Conservation (phyloP, 225 moss, liverwort and hornwort genomes). For the Pleurozium schreberi region DNA sequence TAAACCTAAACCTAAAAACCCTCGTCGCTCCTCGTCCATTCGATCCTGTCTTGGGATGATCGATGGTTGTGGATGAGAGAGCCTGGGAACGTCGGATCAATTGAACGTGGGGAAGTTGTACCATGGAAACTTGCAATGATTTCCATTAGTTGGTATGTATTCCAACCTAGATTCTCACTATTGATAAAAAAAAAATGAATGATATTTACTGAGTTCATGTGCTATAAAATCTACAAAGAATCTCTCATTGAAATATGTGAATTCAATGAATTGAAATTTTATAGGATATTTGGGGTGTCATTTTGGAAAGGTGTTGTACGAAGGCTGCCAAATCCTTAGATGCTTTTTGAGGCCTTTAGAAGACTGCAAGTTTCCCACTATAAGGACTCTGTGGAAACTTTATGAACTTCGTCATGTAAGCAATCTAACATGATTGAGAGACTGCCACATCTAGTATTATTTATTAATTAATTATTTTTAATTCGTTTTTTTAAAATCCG, state of each 20-base stretch:
- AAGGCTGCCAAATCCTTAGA: too few relatives aligned
- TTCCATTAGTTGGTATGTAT: not conserved
- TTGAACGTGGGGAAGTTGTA: not conserved
- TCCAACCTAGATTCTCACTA: not conserved
- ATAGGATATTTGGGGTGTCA: accelerated
- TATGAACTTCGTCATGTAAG: too few relatives aligned
- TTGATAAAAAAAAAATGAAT: not conserved
- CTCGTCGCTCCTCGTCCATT: not conserved
- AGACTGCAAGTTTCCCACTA: too few relatives aligned
- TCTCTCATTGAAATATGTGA: not conserved
- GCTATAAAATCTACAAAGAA: accelerated
- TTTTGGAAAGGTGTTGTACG: not conserved
- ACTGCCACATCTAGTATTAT: too few relatives aligned
- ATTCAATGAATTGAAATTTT: not conserved
- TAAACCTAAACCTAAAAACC: not conserved
- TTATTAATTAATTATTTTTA: too few relatives aligned
- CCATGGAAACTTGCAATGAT: accelerated
- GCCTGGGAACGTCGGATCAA: not conserved
- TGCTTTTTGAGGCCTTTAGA: too few relatives aligned
- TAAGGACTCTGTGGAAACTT: too few relatives aligned
- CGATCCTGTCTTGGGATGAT: not conserved
- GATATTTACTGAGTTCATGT: not conserved
- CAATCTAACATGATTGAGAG: too few relatives aligned
- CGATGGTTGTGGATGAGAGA: not conserved
- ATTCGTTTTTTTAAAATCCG: too few relatives aligned